phyloP scores from a whole-genome alignment of 257 asterid genomes.

The Salvia miltiorrhiza region DNA sequence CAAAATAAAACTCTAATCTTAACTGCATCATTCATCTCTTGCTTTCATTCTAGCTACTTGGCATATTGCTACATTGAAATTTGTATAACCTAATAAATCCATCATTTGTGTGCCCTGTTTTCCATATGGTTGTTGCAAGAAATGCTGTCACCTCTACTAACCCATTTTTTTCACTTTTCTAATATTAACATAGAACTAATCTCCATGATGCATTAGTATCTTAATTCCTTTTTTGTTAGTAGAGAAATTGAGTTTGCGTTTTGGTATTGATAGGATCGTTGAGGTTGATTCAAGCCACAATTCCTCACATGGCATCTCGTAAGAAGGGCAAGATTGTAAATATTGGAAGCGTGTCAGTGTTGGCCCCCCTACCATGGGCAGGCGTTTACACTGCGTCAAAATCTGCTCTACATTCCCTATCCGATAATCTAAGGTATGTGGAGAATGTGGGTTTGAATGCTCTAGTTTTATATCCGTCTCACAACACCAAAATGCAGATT shows the following conservation, averaged over 20 bases:
- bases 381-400: conserved; percentile 83
- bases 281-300: conserved; percentile 81
- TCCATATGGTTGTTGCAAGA: not conserved
- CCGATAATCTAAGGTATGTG: conserved; percentile 74
- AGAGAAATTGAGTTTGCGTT: not conserved
- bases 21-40: not conserved
- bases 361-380: conserved; percentile 82
- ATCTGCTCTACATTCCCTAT: conserved; percentile 82
- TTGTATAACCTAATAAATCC: not conserved
- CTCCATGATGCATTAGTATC: too few species aligned
- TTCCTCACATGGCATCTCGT: conserved; percentile 92
- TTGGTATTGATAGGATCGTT: conserved; percentile 49
- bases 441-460: not conserved
- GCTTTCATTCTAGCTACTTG: not conserved
- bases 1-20: not conserved
- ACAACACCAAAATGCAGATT: conserved; percentile 26
- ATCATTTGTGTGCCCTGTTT: too few species aligned
- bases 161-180: too few species aligned
- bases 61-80: not conserved
- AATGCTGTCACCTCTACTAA: too few species aligned
- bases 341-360: conserved; percentile 73
- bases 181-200: too few species aligned
- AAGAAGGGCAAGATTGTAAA: conserved; percentile 87
- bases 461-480: not conserved
- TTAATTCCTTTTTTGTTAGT: too few species aligned